Evolutionary conservation across 225 moss, liverwort and hornwort genomes (phyloP), one percentile per base, ranked within the genome.

Genomic region (Ulota crispa): DNA sequence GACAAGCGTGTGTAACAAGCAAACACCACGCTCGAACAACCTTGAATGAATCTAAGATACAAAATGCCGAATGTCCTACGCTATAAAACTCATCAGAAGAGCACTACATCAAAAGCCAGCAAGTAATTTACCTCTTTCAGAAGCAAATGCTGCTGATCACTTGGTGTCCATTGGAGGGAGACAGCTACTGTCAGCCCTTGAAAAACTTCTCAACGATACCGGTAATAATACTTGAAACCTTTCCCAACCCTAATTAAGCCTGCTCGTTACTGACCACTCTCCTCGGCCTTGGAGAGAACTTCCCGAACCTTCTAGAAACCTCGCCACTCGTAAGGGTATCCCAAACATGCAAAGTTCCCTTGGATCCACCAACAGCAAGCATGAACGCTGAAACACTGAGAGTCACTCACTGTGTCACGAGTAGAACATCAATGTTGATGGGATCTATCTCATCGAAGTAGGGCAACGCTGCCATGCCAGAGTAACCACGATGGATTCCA

Each of bases 401-500:
- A 50, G 55, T 0, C 61, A 94, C 92, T 77, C 85, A 99, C 94
- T 99, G 99, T 28, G 99, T 99, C 50, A 99, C 94, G 64, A 99
- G 96, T 26, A 96, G 92, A 68, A 99, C 94, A 73, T 99, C 96
- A 23, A 99, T 96, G 74, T 93, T 96, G 68, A 88, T 84, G 31
- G 96, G 94, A 83, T 99, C 99, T 67, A 96, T 99, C 82, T 96
- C 97, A 80, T 99, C 99, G 78, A 99, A 99, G 65, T 96, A 99
- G 6, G 99, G 99, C 52, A 99, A 80, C 7, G 99, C 92, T 16
- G 96, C 93, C 92, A 99, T 99, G 83, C 99, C 94, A 56, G 96
- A 93, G 78, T 94, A 96, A 45, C 88, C 94, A 50, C 96, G 99
- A 80, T 99, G 96, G 66, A 99, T 99, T 80, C 99, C 96, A 76